These are phyloP conservation scores for Magnaporthiopsis incrustans DNA, from an alignment of 2,329 filamentous ascomycete species.

Conservation along the genomic window DNA sequence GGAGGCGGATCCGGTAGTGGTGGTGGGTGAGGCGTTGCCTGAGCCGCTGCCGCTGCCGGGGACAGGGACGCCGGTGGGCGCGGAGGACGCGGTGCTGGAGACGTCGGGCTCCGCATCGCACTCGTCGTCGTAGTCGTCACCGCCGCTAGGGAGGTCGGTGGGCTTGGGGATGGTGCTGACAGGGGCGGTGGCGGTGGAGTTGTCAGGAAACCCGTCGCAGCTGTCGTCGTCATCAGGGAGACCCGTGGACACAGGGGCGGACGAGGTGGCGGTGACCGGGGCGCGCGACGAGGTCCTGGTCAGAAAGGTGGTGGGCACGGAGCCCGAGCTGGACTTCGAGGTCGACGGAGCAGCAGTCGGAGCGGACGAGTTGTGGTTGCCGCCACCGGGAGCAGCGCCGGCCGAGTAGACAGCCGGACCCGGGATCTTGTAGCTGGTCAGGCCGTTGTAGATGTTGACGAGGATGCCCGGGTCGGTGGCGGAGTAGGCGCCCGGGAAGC, in stretches of 20 bases:
- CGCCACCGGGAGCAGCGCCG: too few species aligned
- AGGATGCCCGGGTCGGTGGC: slow-evolving; percentile 38
- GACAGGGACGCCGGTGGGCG: too few species aligned
- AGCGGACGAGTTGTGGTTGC: too few species aligned
- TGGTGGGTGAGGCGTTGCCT: too few species aligned
- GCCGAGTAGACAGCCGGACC: slow-evolving; percentile 24
- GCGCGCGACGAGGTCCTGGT: not conserved
- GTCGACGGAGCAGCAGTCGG: not conserved
- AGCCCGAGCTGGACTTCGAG: not conserved
- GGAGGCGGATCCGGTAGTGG: too few species aligned
- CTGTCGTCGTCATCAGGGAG: not conserved
- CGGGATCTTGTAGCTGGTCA: slow-evolving; percentile 28
- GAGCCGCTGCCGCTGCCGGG: too few species aligned
- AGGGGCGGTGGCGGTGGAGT: not conserved
- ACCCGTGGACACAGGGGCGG: not conserved
- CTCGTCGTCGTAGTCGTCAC: not conserved
- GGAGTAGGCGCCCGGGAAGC: slow-evolving; percentile 40
- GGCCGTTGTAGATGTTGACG: slow-evolving; percentile 33
- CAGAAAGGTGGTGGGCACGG: not conserved
- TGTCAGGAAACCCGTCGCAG: not conserved
- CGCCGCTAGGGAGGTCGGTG: not conserved
- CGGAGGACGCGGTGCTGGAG: too few species aligned
- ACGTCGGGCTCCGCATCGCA: too few species aligned
- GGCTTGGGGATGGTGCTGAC: too few species aligned
- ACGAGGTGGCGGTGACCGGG: not conserved